Evolutionary conservation across 345 rosid genomes (phyloP).

Genomic region (Gossypium arboreum): DNA sequence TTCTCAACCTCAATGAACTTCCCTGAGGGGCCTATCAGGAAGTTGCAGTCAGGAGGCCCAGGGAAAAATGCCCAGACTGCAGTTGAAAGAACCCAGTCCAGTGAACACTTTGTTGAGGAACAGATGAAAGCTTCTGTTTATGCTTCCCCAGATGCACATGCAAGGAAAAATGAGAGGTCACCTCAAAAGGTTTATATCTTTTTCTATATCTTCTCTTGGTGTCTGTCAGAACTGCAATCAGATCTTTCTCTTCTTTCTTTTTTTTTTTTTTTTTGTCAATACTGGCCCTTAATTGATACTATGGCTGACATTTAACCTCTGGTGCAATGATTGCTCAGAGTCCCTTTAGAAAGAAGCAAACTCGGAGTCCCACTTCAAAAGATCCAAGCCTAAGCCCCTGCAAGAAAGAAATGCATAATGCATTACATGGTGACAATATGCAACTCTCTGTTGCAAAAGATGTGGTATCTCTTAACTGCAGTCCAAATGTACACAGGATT

Average conservation of each 20-base stretch:
- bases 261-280: constrained; percentile 14
- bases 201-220: constrained; percentile 16
- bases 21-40: constrained; percentile 20
- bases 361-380: constrained; percentile 29
- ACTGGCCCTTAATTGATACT: constrained; percentile 19
- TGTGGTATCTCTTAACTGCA: constrained; percentile 21
- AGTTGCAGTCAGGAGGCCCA: constrained; percentile 24
- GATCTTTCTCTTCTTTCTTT: constrained; percentile 17
- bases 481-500: constrained; percentile 16
- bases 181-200: constrained; percentile 37
- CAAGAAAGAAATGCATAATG: constrained; percentile 20
- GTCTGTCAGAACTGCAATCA: constrained; percentile 6
- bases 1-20: constrained; percentile 26
- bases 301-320: constrained; percentile 21
- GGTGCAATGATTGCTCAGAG: constrained; percentile 29
- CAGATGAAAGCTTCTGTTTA: constrained; percentile 27
- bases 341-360: constrained; percentile 20
- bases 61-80: constrained; percentile 19
- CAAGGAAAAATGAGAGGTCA: constrained; percentile 27
- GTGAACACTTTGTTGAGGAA: constrained; percentile 29
- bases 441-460: constrained; percentile 24
- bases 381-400: constrained; percentile 25
- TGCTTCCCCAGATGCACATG: constrained; percentile 28
- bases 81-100: constrained; percentile 23
- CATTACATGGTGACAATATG: constrained; percentile 12